These are phyloP conservation scores for Neurospora sp. DNA, from an alignment of 495 filamentous ascomycete species.

Conservation along the genomic window DNA sequence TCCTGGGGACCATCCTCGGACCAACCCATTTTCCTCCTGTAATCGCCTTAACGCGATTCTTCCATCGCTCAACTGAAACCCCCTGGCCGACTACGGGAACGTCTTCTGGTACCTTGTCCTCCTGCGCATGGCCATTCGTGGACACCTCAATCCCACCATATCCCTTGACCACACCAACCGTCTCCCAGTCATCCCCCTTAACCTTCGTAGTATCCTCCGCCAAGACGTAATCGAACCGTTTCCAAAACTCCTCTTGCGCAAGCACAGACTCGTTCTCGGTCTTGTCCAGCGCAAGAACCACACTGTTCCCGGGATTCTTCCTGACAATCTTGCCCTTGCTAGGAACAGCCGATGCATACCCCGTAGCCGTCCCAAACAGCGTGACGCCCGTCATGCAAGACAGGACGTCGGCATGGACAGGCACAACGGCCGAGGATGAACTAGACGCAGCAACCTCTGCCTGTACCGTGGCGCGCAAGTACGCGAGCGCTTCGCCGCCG, in stretches of 20 bases:
- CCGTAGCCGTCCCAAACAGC: conserved; percentile 50
- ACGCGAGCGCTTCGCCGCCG: conserved; percentile 59
- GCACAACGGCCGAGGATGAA: conserved; percentile 18
- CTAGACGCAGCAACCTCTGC: conserved; percentile 17
- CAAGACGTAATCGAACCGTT: conserved; percentile 69
- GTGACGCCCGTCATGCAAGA: conserved; percentile 93
- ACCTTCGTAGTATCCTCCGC: conserved; percentile 50
- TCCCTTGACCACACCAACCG: conserved; percentile 55
- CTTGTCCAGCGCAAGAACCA: conserved; percentile 44
- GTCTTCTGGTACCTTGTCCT: conserved; percentile 14
- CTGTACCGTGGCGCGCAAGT: conserved; percentile 43
- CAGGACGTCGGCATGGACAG: conserved; percentile 73
- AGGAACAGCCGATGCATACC: conserved; percentile 4
- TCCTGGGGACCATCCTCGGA: conserved; percentile 46
- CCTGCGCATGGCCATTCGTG: conserved; percentile 28
- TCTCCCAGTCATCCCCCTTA: conserved; percentile 58
- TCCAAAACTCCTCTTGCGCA: conserved; percentile 62
- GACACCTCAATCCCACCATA: conserved; percentile 62
- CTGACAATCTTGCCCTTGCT: not conserved
- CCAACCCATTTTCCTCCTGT: conserved; percentile 57
- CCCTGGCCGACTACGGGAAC: conserved; percentile 23
- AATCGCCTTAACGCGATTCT: conserved; percentile 21
- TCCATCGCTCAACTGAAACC: conserved; percentile 17
- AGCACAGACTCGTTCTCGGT: conserved; percentile 49
- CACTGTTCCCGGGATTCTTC: not conserved